phyloP scores from a whole-genome alignment of 805 yeast species.

The Cyberlindnera americana region DNA sequence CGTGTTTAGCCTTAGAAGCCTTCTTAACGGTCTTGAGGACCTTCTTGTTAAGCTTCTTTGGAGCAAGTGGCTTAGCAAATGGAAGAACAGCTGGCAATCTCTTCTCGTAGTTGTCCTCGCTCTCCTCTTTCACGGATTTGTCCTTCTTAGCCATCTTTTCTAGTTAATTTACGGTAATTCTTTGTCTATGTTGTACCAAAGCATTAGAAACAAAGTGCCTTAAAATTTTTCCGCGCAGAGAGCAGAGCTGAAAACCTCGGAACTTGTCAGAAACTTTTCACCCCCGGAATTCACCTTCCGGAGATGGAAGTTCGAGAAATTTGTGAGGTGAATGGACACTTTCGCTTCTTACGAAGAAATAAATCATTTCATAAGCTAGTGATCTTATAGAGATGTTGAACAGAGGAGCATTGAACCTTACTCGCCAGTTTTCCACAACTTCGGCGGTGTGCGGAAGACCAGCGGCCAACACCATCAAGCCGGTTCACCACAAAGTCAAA shows the following conservation, averaged over 20 bases:
- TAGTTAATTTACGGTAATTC: no score
- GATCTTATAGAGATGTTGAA: no score
- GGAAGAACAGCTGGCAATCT: slow-evolving; percentile 88
- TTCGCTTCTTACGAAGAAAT: no score
- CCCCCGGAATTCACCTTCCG: slow-evolving; percentile 7
- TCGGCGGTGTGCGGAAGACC: slow-evolving; percentile 37
- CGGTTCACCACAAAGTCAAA: slow-evolving; percentile 86
- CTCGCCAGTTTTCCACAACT: slow-evolving; percentile 24
- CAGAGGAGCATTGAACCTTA: neutral
- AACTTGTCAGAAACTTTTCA: slow-evolving; percentile 4
- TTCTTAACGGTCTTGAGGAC: slow-evolving; percentile 93
- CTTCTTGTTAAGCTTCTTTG: slow-evolving; percentile 93
- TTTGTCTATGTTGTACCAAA: no score
- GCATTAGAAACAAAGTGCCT: no score
- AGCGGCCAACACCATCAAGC: slow-evolving; percentile 73
- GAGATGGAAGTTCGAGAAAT: neutral
- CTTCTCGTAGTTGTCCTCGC: slow-evolving; percentile 83
- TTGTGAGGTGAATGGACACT: no score
- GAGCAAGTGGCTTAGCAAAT: slow-evolving; percentile 92
- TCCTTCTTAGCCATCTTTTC: slow-evolving; percentile 46
- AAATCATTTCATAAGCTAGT: no score
- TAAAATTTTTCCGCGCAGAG: slow-evolving; percentile 7
- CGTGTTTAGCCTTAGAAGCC: slow-evolving; percentile 97
- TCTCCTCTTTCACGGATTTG: slow-evolving; percentile 32
- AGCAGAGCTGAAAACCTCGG: slow-evolving; percentile 12